Evolutionary conservation across 1,139 yeast genomes (phyloP).

Genomic region (Taphrina flavorubra): DNA sequence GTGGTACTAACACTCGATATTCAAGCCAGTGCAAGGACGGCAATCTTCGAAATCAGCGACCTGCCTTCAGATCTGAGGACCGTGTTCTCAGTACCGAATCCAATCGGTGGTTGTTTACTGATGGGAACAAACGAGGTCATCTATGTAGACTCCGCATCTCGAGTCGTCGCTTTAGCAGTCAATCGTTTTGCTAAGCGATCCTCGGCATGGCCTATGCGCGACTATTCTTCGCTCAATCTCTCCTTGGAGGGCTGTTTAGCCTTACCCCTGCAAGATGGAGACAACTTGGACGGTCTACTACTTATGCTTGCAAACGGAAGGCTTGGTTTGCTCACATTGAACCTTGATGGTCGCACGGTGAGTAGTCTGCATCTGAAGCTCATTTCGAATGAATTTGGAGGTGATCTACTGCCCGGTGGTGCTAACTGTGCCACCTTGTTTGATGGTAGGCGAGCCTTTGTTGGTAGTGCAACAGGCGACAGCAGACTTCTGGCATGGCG

Average conservation of each 20-base stretch:
- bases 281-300: constrained; percentile 56
- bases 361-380: constrained; percentile 51
- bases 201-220: constrained; percentile 60
- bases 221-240: constrained; percentile 62
- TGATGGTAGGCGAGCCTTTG: constrained; percentile 51
- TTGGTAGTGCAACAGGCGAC: constrained; percentile 58
- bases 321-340: constrained; percentile 61
- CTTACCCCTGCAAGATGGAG: constrained; percentile 52
- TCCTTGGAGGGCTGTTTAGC: constrained; percentile 65
- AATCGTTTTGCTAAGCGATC: constrained; percentile 62
- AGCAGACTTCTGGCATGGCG: constrained; percentile 54
- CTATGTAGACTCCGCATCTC: constrained; percentile 84
- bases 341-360: constrained; percentile 57
- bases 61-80: constrained; percentile 78
- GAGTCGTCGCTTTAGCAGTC: constrained; percentile 68
- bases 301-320: constrained; percentile 62
- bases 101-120: constrained; percentile 73
- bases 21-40: constrained; percentile 66
- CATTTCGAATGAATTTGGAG: constrained; percentile 43
- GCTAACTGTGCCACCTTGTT: constrained; percentile 43
- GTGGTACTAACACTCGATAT: constrained; percentile 71
- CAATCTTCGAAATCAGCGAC: constrained; percentile 66
- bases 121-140: constrained; percentile 78
- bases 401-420: constrained; percentile 28
- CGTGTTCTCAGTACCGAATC: constrained; percentile 67